Evolutionary conservation across 768 basidiomycete genomes (phyloP), one percentile per base, ranked within the genome.

Genomic region (Tulasnella sp.): DNA sequence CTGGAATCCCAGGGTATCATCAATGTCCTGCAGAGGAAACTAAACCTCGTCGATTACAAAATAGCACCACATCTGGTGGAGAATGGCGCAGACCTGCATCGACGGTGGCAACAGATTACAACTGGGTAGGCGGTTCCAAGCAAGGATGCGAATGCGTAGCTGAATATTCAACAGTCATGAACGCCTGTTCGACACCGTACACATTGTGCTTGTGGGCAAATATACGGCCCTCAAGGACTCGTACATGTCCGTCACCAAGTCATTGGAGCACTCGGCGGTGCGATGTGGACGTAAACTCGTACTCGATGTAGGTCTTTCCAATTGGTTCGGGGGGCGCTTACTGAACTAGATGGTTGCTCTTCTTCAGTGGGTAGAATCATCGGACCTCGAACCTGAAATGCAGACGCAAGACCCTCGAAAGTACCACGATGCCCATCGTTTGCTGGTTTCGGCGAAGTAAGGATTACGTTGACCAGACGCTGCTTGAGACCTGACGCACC

Each of bases 181-280:
- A 83, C 90, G 96, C 55, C 87, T 95, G 6, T 97, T 92, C 83
- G 96, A 99, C 81, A 88, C 89, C 11, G 95, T 98, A 69, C 90
- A 89, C 69, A 93, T 99, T 80, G 95, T 92, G 29, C 87, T 99
- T 74, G 96, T 99, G 20, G 97, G 97, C 69, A 99, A 99, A 85
- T 99, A 99, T 86, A 98, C 96, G 16, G 91, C 95, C 80, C 87
- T 99, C 70, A 94, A 95, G 85, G 97, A 99, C 84, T 98, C 96
- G 37, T 99, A 99, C 84, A 99, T 98, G 94, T 95, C 93, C 39
- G 97, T 99, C 77, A 91, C 91, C 82, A 99, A 99, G 87, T 90
- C 98, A 29, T 87, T 99, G 46, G 97, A 99, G 84, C 97, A 99
- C 84, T 96, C 96, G 6, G 94, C 96, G 0, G 95, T 99, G 86